Evolutionary conservation across 1,139 yeast species (phyloP).

Genomic region (Hemisphaericaspora lyxosophila): DNA sequence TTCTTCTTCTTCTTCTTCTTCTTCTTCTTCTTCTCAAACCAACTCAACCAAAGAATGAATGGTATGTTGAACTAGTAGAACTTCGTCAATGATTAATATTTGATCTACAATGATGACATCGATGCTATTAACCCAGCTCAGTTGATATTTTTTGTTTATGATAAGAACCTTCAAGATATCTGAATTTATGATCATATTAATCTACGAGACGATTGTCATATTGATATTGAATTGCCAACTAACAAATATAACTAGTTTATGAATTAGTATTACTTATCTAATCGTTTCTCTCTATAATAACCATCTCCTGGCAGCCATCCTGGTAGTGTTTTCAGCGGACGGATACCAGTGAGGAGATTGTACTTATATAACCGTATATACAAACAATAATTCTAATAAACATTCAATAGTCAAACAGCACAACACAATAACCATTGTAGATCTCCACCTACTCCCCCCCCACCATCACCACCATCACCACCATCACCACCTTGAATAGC

Average conservation of each 20-base stretch:
- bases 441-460: no score
- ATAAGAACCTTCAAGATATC: slow-evolving; percentile 41
- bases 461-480: no score
- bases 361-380: neutral
- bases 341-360: neutral
- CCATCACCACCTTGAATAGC: no score
- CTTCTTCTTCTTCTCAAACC: slow-evolving; percentile 5
- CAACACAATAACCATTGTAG: no score
- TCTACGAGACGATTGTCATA: no score
- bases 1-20: slow-evolving; percentile 4
- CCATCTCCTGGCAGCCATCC: no score
- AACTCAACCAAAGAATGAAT: neutral
- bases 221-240: neutral
- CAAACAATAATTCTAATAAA: neutral
- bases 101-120: slow-evolving; percentile 34
- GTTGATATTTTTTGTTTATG: slow-evolving; percentile 51
- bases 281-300: no score
- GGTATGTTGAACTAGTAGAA: slow-evolving; percentile 4
- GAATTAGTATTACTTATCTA: neutral
- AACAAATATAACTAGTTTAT: neutral
- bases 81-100: neutral
- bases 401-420: no score
- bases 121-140: slow-evolving; percentile 49
- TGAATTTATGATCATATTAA: slow-evolving; percentile 26
- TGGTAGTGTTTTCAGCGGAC: neutral